Evolutionary conservation across 331 rosid genomes (phyloP), one percentile per base, ranked within the genome.

Genomic region (Erythrophleum ivorense): DNA sequence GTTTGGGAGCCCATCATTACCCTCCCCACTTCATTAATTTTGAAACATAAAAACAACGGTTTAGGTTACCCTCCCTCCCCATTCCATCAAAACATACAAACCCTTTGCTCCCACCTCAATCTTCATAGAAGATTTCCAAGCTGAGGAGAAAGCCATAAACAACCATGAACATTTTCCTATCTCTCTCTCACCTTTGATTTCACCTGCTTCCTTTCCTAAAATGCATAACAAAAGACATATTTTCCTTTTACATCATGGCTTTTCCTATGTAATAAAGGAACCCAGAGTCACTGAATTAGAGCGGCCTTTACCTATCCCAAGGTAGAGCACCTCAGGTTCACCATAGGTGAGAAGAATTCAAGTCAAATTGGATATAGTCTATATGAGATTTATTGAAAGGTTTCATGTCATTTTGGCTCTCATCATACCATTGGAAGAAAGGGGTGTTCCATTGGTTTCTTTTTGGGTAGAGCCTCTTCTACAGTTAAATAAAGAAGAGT

Each of bases 341-440:
- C 31, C 63, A 41, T 69, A 5, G n/a, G 52, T 15, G 50, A 24
- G 67, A 34, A 15, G 52, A 67, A 40, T 16, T 55, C 11, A n/a
- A 1, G 52, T 46, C 21, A n/a, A 68, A 43, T 71, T 76, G 38
- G 70, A 53, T 49, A 13, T 73, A 62, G 18, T 55, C 49, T 21
- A 36, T 63, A 9, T 66, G 58, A 58, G 46, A 45, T 50, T 77
- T 48, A 24, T 74, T 50, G 50, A 36, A 19, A 38, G 66, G 53
- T 45, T 40, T 29, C 66, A 46, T 64, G 38, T 29, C 19, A 59
- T 62, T 19, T 77, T 73, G 66, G 50, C 59, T 55, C 48, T 71
- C 36, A 14, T 49, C 18, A 36, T 63, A 48, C 43, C 33, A 24
- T 84, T 75, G 49, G 49, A 80, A 73, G 80, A 31, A 52, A 21